Evolutionary conservation across 495 filamentous ascomycete genomes (phyloP).

Genomic region (Penicillium paxilli): DNA sequence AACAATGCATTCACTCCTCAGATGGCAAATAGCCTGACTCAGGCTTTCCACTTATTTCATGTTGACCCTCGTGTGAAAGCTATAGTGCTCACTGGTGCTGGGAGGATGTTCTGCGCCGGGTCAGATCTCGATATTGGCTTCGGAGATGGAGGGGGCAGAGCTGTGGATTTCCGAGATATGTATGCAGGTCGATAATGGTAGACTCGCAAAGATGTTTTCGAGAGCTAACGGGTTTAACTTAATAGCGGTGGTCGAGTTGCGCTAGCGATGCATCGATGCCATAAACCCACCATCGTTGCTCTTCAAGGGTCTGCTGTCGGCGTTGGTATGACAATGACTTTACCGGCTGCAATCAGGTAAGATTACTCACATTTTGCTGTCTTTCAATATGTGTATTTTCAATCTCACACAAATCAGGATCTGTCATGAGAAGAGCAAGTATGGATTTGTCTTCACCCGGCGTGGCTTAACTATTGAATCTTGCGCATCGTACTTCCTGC

Average conservation of each 20-base stretch:
- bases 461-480: constrained; percentile 61
- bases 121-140: constrained; percentile 56
- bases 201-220: too few species aligned
- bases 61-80: constrained; percentile 51
- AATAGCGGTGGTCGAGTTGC: constrained; percentile 50
- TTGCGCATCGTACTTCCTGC: constrained; percentile 59
- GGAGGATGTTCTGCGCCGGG: constrained; percentile 60
- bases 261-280: constrained; percentile 58
- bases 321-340: constrained; percentile 63
- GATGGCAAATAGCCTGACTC: constrained; percentile 53
- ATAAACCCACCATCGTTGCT: constrained; percentile 61
- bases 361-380: neutral
- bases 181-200: too few species aligned
- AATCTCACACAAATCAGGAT: constrained; percentile 21
- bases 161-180: constrained; percentile 24
- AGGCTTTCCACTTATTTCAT: constrained; percentile 51
- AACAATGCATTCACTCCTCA: constrained; percentile 59
- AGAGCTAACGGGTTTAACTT: neutral
- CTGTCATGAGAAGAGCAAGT: constrained; percentile 48
- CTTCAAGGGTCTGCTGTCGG: constrained; percentile 62
- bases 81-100: constrained; percentile 55
- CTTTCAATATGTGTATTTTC: neutral
- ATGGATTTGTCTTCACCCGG: constrained; percentile 60
- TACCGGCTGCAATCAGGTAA: constrained; percentile 54
- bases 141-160: constrained; percentile 26